A percentile compares a stretch with the other conserved stretches of the same genome.
These are phyloP conservation scores for Geotrichum phurueaensis DNA, from an alignment of 1,139 yeast genomes.

Conservation along the genomic window DNA sequence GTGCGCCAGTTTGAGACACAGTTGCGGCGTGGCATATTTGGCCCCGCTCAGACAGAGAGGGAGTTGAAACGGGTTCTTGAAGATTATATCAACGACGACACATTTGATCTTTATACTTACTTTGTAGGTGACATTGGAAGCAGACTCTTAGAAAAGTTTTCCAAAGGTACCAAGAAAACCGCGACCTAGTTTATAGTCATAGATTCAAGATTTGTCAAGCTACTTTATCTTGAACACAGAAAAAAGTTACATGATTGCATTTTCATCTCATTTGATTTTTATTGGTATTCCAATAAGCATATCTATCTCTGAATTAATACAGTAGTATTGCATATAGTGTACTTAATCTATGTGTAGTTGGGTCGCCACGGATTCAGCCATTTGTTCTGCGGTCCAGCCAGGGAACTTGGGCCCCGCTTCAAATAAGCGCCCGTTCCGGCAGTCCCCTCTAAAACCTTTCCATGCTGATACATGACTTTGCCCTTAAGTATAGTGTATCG, in stretches of 20 bases:
- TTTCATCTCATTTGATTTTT: background rate
- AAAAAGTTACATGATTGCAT: background rate
- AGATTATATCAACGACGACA: background rate
- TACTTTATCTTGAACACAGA: background rate
- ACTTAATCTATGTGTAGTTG: background rate
- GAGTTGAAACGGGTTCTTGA: background rate
- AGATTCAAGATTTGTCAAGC: background rate
- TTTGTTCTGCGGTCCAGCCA: constrained; percentile 10
- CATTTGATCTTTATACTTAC: constrained; percentile 7
- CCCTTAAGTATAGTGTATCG: constrained; percentile 42
- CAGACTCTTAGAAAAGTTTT: constrained; percentile 5
- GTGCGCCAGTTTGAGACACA: background rate
- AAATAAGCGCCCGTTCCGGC: constrained; percentile 14
- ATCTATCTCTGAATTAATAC: background rate
- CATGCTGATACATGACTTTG: constrained; percentile 33
- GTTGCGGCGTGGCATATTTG: background rate
- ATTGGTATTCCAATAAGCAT: background rate
- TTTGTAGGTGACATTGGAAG: constrained; percentile 10
- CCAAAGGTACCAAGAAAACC: background rate
- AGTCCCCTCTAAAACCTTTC: constrained; percentile 27
- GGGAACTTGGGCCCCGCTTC: constrained; percentile 8
- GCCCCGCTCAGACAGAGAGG: background rate
- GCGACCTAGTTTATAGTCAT: background rate
- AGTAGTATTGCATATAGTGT: background rate
- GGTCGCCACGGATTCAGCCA: constrained; percentile 16